Conservation (phyloP, 768 basidiomycete genomes). For the Russula abietina region DNA sequence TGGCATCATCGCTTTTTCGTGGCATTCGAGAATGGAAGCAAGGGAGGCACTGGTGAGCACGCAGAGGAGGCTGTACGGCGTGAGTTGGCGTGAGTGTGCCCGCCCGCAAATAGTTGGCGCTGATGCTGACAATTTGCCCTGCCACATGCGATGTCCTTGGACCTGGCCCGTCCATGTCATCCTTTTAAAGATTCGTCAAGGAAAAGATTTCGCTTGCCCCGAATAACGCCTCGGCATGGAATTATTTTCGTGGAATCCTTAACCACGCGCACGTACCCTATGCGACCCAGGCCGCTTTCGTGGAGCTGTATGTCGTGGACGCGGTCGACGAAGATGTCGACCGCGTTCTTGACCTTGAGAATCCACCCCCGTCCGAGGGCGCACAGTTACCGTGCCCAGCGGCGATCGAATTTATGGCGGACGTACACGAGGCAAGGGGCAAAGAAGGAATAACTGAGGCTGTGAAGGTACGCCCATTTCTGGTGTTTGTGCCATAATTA, state of each 20-base stretch:
- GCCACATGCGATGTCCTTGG: constrained; percentile 11
- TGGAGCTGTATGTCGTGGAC: constrained; percentile 52
- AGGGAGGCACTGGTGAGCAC: constrained; percentile 53
- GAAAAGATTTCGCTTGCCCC: constrained; percentile 79
- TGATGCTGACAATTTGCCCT: constrained; percentile 4
- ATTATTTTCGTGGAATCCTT: constrained; percentile 87
- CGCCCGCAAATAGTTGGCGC: neutral
- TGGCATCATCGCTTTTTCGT: constrained; percentile 97
- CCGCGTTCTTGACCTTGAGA: constrained; percentile 63
- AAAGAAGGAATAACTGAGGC: constrained; percentile 40
- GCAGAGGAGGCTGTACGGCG: constrained; percentile 51
- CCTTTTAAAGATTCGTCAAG: constrained; percentile 60
- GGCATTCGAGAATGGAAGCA: constrained; percentile 61
- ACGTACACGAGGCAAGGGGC: constrained; percentile 59
- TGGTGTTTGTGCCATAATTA: neutral
- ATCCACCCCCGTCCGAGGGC: constrained; percentile 55
- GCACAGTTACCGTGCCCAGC: constrained; percentile 72
- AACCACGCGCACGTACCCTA: constrained; percentile 56
- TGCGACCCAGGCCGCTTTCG: constrained; percentile 50
- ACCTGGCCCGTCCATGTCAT: neutral
- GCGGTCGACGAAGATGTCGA: constrained; percentile 29
- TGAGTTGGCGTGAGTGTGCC: constrained; percentile 64
- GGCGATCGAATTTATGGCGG: constrained; percentile 84
- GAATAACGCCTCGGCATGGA: constrained; percentile 95
- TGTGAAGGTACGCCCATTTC: constrained; percentile 28